A percentile compares a stretch with the other conserved stretches of the same genome.
These are phyloP conservation scores for Candida piceae DNA, from an alignment of 805 yeast species.

Conservation along the genomic window DNA sequence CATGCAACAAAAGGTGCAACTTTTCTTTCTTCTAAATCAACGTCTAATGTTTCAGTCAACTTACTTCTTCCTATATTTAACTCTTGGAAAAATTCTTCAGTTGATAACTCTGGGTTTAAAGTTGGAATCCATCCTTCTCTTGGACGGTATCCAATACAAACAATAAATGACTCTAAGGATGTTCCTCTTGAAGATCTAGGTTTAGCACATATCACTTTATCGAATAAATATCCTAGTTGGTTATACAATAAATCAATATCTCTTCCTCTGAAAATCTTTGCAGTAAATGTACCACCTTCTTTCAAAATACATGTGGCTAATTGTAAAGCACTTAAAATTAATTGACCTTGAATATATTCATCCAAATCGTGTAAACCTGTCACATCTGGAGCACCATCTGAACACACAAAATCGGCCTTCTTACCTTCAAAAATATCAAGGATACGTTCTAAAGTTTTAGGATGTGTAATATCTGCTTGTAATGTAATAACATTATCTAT, in stretches of 20 bases:
- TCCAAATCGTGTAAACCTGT: constrained; percentile 96
- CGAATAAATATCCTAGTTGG: constrained; percentile 85
- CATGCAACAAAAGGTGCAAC: constrained; percentile 95
- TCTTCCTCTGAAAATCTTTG: constrained; percentile 93
- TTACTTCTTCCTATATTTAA: constrained; percentile 50
- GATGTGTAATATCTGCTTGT: constrained; percentile 97
- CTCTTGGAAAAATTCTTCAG: constrained; percentile 78
- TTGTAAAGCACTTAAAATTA: constrained; percentile 86
- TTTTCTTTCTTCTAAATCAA: constrained; percentile 57
- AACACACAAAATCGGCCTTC: constrained; percentile 90
- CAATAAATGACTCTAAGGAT: constrained; percentile 89
- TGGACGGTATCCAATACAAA: constrained; percentile 84
- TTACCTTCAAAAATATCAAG: constrained; percentile 82
- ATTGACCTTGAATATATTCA: constrained; percentile 94
- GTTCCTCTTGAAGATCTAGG: constrained; percentile 95
- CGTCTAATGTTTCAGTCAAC: constrained; percentile 40
- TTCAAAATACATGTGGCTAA: constrained; percentile 83
- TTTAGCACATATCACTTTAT: constrained; percentile 87
- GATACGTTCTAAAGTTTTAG: constrained; percentile 74
- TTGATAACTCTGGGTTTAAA: constrained; percentile 45
- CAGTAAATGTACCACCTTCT: constrained; percentile 91
- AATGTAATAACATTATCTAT: constrained; percentile 84
- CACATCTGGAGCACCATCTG: constrained; percentile 99
- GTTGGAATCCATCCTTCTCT: constrained; percentile 79
- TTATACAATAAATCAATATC: constrained; percentile 91